Base-by-base conservation (phyloP, 768 basidiomycete species). In the Pluteus cervinus region DNA sequence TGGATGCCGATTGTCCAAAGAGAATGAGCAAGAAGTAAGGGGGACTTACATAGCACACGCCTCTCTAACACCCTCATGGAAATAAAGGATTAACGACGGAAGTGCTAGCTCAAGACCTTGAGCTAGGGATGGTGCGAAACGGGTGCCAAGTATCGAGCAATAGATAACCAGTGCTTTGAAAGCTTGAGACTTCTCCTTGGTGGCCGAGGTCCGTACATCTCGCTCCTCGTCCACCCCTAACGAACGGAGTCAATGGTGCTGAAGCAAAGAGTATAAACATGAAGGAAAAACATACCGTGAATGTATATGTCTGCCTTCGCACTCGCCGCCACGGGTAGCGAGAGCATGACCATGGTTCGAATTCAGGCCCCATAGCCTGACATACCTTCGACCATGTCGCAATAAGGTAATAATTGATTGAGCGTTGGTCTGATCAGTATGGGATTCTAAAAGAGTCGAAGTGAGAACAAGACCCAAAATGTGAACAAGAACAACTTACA, bases 371-470 rank as follows among this genome's bases (percentile, higher is more conserved):
- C 49, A 93, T 71, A 1, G 86, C 85, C 45, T 88, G 86, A 51
- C 86, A 90, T 1, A 93, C 71, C 50, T 86, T 90, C 2, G 86
- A 82, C 88, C 88, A 92, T 0, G 87, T 91, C 29, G 81, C 75
- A 31, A 87, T 86, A 20, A 91, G 66, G 53, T 88, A 90, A 40
- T 82, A 81, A 0, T 67, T 2, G 81, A 55, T 46, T 86, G 78
- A 0, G 81, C 76, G 49, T 91, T 86, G 11, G 72, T 68, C 1
- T 80, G 73, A 44, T 88, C 86, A 0, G 67, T 57, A 0, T 85
- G 79, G 25, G 66, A 71, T 50, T 86, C 83, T 81, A 49, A n/a
- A 36, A 14, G n/a, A 33, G 24, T 21, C n/a, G 17, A 30, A 28
- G 4, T 21, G 24, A 36, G 38, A 35, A 9, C 18, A 14, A 24